Percentiles rank a stretch among this genome's conserved stretches.
phyloP scores from a whole-genome alignment of 495 filamentous ascomycete species.

The Penicillium cataractarum region DNA sequence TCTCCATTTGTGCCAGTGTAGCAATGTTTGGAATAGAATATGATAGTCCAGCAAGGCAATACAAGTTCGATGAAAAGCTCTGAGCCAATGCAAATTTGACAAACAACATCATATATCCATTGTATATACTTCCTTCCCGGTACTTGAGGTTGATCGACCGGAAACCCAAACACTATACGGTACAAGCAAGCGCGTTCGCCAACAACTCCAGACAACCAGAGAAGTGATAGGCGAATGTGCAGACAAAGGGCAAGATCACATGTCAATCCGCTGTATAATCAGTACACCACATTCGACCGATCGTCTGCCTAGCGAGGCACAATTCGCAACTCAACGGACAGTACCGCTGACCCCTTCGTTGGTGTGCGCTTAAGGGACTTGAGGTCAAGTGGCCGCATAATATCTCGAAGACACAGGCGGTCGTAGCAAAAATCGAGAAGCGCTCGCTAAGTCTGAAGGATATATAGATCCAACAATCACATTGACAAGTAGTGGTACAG shows the following conservation, averaged over 20 bases:
- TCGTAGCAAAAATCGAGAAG: too few species aligned
- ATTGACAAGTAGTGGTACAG: not conserved
- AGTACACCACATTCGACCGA: not conserved
- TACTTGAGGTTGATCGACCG: not conserved
- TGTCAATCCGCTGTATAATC: constrained; percentile 1
- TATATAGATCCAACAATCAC: not conserved
- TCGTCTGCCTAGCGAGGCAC: not conserved
- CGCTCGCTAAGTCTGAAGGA: too few species aligned
- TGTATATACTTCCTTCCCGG: not conserved
- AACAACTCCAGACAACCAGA: not conserved
- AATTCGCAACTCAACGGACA: not conserved
- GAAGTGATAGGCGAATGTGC: not conserved
- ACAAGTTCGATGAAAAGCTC: not conserved
- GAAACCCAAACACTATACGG: constrained; percentile 1
- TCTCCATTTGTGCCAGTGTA: too few species aligned
- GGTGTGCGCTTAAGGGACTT: too few species aligned
- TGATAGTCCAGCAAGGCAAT: constrained; percentile 6
- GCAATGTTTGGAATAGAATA: too few species aligned
- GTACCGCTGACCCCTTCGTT: not conserved
- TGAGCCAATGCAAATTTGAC: not conserved
- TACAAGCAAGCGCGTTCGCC: not conserved
- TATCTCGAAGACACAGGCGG: too few species aligned
- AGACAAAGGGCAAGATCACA: not conserved
- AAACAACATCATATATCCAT: not conserved
- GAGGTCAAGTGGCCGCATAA: too few species aligned